Percentiles rank a stretch among this genome's conserved stretches.
Evolutionary conservation across 2,329 filamentous ascomycete species (phyloP).

Genomic region (Talaromyces sp.): DNA sequence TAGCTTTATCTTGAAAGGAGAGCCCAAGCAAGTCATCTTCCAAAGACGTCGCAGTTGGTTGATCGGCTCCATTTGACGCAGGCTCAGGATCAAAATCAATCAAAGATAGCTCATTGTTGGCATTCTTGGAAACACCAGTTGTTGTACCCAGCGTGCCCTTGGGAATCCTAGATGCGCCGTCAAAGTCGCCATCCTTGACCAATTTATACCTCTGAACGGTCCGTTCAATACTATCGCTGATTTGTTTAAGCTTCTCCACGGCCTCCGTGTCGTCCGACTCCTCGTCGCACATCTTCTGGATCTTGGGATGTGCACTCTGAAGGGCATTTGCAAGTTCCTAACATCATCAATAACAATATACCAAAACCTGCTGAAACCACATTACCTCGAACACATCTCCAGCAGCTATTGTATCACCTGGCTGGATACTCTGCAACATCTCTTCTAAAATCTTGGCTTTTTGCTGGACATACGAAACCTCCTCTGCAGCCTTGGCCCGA

Average conservation of each 20-base stretch:
- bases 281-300: slow-evolving; percentile 99
- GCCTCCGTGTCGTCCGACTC: slow-evolving; percentile 96
- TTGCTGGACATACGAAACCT: slow-evolving; percentile 89
- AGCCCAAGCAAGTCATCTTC: slow-evolving; percentile 89
- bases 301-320: slow-evolving; percentile 93
- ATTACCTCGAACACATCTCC: slow-evolving; percentile 62
- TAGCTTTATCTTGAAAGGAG: slow-evolving; percentile 65
- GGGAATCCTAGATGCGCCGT: slow-evolving; percentile 75
- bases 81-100: slow-evolving; percentile 76
- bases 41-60: slow-evolving; percentile 57
- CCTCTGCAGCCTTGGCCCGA: slow-evolving; percentile 92
- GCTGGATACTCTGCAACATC: slow-evolving; percentile 75
- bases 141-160: slow-evolving; percentile 69
- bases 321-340: slow-evolving; percentile 82
- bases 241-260: slow-evolving; percentile 89
- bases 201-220: slow-evolving; percentile 94
- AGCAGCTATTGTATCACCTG: slow-evolving; percentile 70
- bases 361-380: not conserved
- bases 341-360: slow-evolving; percentile 10
- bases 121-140: slow-evolving; percentile 59
- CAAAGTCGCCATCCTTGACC: slow-evolving; percentile 89
- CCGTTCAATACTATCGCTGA: slow-evolving; percentile 97
- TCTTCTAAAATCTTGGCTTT: slow-evolving; percentile 91
- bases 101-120: slow-evolving; percentile 75
- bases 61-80: slow-evolving; percentile 39